A percentile compares a stretch with the other conserved stretches of the same genome.
Evolutionary conservation across 2,329 filamentous ascomycete genomes (phyloP).

Genomic region (Epichloe scottii): DNA sequence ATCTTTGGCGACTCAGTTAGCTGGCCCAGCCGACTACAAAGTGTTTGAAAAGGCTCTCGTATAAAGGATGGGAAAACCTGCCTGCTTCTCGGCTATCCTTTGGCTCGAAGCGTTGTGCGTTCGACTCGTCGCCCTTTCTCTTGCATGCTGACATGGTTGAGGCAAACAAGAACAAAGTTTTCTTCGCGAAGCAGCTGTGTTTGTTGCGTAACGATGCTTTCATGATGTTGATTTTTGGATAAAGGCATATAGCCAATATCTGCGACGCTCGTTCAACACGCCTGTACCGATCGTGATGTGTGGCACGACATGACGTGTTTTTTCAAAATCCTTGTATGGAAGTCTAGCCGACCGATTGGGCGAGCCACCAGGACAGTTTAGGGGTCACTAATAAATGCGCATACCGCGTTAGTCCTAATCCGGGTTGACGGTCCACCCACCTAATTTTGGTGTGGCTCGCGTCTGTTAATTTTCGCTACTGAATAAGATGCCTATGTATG

Average conservation of each 20-base stretch:
- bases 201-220: neutral
- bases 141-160: too few relatives aligned
- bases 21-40: conserved; percentile 16
- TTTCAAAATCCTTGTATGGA: neutral
- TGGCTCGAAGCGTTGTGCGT: too few relatives aligned
- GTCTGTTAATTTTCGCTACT: too few relatives aligned
- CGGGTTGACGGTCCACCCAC: too few relatives aligned
- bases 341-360: neutral
- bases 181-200: neutral
- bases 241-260: neutral
- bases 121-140: too few relatives aligned
- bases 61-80: neutral
- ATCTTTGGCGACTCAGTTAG: conserved; percentile 12
- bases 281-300: neutral
- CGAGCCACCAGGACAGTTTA: neutral
- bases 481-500: too few relatives aligned
- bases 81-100: too few relatives aligned
- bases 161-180: too few relatives aligned
- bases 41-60: conserved; percentile 16
- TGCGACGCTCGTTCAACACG: too few relatives aligned
- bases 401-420: too few relatives aligned
- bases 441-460: too few relatives aligned
- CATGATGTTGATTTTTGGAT: neutral
- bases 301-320: neutral
- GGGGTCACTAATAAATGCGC: too few relatives aligned